Percentiles rank a stretch among this genome's conserved stretches.
Conservation (phyloP, 768 basidiomycete genomes). For the Amanita pseudoporphyria region DNA sequence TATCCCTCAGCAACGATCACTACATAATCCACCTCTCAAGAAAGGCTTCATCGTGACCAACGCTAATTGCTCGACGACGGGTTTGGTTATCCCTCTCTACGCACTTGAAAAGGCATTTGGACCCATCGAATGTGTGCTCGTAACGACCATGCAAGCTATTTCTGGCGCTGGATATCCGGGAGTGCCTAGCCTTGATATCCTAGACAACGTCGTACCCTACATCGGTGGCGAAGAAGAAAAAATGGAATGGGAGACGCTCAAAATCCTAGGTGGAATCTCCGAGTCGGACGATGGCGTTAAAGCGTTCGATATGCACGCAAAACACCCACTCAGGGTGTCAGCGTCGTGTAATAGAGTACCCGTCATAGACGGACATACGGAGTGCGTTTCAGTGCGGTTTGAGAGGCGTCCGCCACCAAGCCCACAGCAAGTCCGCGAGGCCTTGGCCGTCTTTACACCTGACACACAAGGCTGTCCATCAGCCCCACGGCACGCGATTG, state of each 20-base stretch:
- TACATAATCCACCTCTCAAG: slow-evolving; percentile 56
- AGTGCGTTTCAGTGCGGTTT: slow-evolving; percentile 85
- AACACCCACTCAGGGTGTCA: slow-evolving; percentile 77
- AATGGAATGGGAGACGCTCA: slow-evolving; percentile 97
- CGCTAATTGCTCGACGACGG: slow-evolving; percentile 97
- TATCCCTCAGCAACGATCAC: slow-evolving; percentile 69
- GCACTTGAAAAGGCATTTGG: slow-evolving; percentile 89
- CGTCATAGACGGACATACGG: slow-evolving; percentile 92
- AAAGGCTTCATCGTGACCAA: slow-evolving; percentile 97
- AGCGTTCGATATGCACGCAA: slow-evolving; percentile 78
- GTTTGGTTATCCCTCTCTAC: slow-evolving; percentile 80
- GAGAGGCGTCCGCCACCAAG: slow-evolving; percentile 69
- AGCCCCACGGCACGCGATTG: slow-evolving; percentile 75
- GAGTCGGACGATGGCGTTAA: slow-evolving; percentile 44
- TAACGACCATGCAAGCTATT: slow-evolving; percentile 97
- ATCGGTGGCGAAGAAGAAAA: slow-evolving; percentile 95
- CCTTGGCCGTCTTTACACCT: slow-evolving; percentile 61
- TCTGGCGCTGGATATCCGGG: slow-evolving; percentile 98
- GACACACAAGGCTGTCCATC: slow-evolving; percentile 80
- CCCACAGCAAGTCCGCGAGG: slow-evolving; percentile 81
- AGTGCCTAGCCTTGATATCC: slow-evolving; percentile 77
- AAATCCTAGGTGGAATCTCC: slow-evolving; percentile 83
- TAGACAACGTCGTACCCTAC: slow-evolving; percentile 94
- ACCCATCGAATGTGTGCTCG: slow-evolving; percentile 83
- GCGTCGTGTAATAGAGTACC: slow-evolving; percentile 94